Conservation (phyloP, 176 grass and related monocot genomes). For the Poa pratensis region DNA sequence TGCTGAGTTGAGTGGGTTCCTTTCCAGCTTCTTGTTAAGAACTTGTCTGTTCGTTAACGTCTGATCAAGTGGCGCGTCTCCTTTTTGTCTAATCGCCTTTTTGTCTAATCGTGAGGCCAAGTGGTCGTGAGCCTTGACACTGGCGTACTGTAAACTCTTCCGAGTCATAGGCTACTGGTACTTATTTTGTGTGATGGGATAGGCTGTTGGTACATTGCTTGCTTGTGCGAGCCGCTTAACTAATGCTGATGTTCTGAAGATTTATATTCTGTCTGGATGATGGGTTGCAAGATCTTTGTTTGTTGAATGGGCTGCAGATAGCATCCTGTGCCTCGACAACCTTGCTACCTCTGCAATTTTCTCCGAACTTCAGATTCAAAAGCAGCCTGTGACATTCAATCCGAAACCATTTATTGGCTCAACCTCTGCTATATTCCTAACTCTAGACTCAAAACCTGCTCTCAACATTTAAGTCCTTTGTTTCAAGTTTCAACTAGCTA, state of each 20-base stretch:
- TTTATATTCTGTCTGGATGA: background rate
- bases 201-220: background rate
- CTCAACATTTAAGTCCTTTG: background rate
- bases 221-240: background rate
- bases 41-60: background rate
- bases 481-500: background rate
- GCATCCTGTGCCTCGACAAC: background rate
- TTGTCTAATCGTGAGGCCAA: background rate
- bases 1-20: background rate
- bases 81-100: too few species aligned
- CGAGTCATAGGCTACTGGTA: background rate
- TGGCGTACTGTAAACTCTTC: background rate
- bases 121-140: background rate
- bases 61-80: background rate
- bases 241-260: background rate
- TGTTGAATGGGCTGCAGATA: background rate
- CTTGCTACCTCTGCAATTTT: background rate
- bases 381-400: background rate
- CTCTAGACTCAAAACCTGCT: background rate
- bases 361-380: background rate
- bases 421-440: too few species aligned
- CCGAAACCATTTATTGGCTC: background rate
- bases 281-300: background rate
- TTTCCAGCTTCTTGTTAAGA: background rate
- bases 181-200: background rate